Conservation (phyloP, 2,329 filamentous ascomycete species). For the Tetracladium maxilliforme region DNA sequence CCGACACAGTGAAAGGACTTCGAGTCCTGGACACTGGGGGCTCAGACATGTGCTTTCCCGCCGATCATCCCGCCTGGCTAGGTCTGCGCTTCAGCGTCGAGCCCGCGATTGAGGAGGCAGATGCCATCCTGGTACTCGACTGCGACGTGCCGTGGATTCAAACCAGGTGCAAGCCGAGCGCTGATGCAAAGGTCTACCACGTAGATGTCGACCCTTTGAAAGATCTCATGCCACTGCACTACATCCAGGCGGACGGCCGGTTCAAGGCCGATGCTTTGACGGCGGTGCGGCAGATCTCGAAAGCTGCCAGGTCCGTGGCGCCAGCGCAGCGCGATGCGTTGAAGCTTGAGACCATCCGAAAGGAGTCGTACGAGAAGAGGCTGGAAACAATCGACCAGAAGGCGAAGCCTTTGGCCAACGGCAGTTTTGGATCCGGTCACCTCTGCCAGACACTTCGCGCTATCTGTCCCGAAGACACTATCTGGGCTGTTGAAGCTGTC, state of each 20-base stretch:
- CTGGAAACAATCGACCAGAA: conserved; percentile 42
- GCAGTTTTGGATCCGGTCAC: conserved; percentile 40
- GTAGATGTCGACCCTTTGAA: conserved; percentile 53
- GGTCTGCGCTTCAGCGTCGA: conserved; percentile 64
- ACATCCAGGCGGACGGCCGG: conserved; percentile 48
- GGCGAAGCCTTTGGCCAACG: conserved; percentile 42
- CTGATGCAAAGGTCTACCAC: conserved; percentile 42
- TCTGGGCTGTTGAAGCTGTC: conserved; percentile 67
- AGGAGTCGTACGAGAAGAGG: conserved; percentile 40
- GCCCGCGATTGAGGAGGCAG: conserved; percentile 60
- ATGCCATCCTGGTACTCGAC: conserved; percentile 74
- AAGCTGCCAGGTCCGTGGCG: conserved; percentile 21
- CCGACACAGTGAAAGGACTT: conserved; percentile 51
- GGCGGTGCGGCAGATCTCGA: conserved; percentile 50
- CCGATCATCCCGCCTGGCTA: conserved; percentile 50
- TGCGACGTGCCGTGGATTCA: conserved; percentile 91
- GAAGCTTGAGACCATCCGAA: too few species aligned
- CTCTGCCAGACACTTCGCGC: conserved; percentile 32
- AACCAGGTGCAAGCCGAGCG: conserved; percentile 47
- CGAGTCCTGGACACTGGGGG: conserved; percentile 64
- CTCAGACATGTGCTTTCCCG: conserved; percentile 71
- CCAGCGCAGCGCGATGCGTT: conserved; percentile 31
- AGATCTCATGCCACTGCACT: conserved; percentile 61
- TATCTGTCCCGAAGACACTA: conserved; percentile 45
- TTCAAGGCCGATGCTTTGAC: conserved; percentile 52